Percentiles rank a stretch among this genome's conserved stretches.
Evolutionary conservation across 192 early-diverging fungal genomes (phyloP).

Genomic region (Blastocladiella britannica): DNA sequence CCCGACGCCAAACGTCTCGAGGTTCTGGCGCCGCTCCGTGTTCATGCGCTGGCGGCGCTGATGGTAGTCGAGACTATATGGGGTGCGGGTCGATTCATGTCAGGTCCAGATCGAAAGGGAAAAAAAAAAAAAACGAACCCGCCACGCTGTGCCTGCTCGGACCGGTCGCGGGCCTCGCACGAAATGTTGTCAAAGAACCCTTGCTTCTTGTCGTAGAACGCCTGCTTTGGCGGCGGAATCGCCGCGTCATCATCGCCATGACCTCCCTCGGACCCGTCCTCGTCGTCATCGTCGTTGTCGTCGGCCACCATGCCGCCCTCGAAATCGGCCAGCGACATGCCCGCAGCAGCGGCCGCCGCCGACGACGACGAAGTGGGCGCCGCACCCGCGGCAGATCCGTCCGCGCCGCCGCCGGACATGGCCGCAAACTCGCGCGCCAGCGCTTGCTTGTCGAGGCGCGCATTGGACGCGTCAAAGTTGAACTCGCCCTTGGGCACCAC

Average conservation of each 20-base stretch:
- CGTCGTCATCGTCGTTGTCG: slow-evolving; percentile 12
- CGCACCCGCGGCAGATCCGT: background rate
- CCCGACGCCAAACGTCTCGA: slow-evolving; percentile 97
- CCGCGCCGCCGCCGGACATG: slow-evolving; percentile 1
- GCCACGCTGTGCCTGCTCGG: slow-evolving; percentile 29
- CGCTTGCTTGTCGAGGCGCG: slow-evolving; percentile 80
- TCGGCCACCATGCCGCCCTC: slow-evolving; percentile 8
- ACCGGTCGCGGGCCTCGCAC: slow-evolving; percentile 76
- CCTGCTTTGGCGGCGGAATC: slow-evolving; percentile 24
- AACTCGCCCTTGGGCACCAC: slow-evolving; percentile 65
- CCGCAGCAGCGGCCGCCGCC: background rate
- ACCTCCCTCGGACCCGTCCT: slow-evolving; percentile 17
- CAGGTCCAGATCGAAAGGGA: background rate
- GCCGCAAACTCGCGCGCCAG: slow-evolving; percentile 46
- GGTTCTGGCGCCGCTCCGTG: slow-evolving; percentile 74
- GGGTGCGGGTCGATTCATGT: background rate
- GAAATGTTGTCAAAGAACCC: slow-evolving; percentile 98
- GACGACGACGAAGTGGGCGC: slow-evolving; percentile 1
- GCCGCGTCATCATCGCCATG: slow-evolving; percentile 24
- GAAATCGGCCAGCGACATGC: too few species aligned
- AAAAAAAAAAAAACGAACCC: slow-evolving; percentile 16
- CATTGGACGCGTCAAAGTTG: slow-evolving; percentile 89
- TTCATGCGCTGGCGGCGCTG: slow-evolving; percentile 50
- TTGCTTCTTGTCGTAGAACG: slow-evolving; percentile 53
- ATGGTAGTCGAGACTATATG: slow-evolving; percentile 3